Evolutionary conservation across 2,329 filamentous ascomycete species (phyloP), one percentile per base, ranked within the genome.

Genomic region (Trichoderma koningii): DNA sequence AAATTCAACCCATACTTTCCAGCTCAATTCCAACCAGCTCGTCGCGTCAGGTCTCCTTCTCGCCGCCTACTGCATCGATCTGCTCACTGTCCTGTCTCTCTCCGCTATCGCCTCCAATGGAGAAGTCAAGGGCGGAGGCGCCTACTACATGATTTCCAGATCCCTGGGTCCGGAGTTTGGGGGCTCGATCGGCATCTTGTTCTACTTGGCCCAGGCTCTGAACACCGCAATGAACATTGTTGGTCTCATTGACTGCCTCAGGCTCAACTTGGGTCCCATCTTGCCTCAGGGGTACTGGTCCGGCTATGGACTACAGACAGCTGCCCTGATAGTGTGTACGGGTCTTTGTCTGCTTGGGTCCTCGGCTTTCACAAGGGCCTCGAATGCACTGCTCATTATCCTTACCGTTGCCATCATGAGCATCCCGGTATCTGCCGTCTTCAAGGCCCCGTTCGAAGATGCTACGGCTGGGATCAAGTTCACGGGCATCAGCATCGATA

Each of bases 51-150:
- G 86, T 56, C 84, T 95, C 76, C 85, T 96, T 66, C 73, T 90
- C 66, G 82, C 85, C 48, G 89, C 90, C n/a, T 96, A 96, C 73
- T 77, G 86, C 17, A 89, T 96, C 70, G 89, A 95, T 73, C 82
- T 95, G n/a, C 81, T 96, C 60, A 96, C 92, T 0, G 92, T 90
- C 0, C 87, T 96, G 72, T 96, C 92, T 3, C 85, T 96, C 34
- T 96, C 92, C 5, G 92, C 92, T 10, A 94, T 96, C 71, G 92
- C 92, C 41, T 93, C 91, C 2, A 96, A 96, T 74, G 92, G 92
- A 28, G 93, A 93, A 53, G 92, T 96, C 64, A 88, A 91, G 70
- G 92, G 92, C 15, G 92, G 92, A 15, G 92, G 92, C 59, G 91
- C 92, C 44, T 96, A 96, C 74, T 96, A 94, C 71, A 81, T 96